A percentile compares a stretch with the other conserved stretches of the same genome.
phyloP scores from a whole-genome alignment of 495 filamentous ascomycete species.

The Aspergillus sparsus region DNA sequence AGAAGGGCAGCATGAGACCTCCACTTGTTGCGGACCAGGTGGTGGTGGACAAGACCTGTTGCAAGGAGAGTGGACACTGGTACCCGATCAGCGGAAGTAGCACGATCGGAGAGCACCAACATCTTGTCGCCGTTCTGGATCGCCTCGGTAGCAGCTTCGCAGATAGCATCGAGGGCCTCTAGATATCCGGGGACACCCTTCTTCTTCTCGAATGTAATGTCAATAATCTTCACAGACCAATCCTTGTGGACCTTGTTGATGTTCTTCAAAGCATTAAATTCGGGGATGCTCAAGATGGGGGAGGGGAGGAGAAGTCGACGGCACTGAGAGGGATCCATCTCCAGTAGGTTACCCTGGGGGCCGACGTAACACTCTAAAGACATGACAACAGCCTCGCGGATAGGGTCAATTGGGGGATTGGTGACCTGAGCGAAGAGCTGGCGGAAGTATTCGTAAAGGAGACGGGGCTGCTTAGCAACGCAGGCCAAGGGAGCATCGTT shows the following conservation, averaged over 20 bases:
- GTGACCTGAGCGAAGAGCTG: constrained; percentile 99
- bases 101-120: constrained; percentile 88
- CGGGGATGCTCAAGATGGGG: constrained; percentile 85
- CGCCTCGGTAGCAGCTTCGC: constrained; percentile 79
- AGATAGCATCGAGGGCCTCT: constrained; percentile 86
- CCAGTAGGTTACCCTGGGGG: constrained; percentile 94
- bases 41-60: constrained; percentile 94
- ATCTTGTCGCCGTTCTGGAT: constrained; percentile 84
- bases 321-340: constrained; percentile 92
- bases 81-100: constrained; percentile 79
- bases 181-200: constrained; percentile 87
- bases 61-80: constrained; percentile 87
- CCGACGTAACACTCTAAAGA: constrained; percentile 97
- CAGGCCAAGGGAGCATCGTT: constrained; percentile 97
- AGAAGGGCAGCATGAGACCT: constrained; percentile 84
- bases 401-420: constrained; percentile 98
- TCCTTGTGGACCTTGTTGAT: constrained; percentile 72
- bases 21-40: constrained; percentile 96
- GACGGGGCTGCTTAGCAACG: constrained; percentile 82
- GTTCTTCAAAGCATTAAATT: constrained; percentile 87
- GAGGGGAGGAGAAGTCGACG: constrained; percentile 83
- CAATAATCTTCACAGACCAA: constrained; percentile 93
- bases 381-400: constrained; percentile 99
- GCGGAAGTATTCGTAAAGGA: constrained; percentile 97
- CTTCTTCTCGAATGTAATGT: constrained; percentile 91